phyloP scores from a whole-genome alignment of 768 basidiomycete species.

The Dioszegia crocea region DNA sequence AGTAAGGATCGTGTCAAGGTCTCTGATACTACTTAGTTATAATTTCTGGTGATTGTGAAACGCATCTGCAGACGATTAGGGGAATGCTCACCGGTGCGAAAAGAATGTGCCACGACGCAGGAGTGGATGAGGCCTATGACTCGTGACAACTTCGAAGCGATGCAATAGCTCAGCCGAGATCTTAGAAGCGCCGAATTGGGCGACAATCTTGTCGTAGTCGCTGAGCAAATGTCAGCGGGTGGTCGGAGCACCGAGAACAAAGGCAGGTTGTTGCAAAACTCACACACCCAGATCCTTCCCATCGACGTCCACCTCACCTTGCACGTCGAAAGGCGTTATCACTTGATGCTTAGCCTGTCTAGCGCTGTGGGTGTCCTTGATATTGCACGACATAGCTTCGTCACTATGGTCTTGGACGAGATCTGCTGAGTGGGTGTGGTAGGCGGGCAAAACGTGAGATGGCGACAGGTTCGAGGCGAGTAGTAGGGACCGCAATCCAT shows the following conservation, averaged over 20 bases:
- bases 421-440: too few species aligned
- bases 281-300: conserved; percentile 65
- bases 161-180: conserved; percentile 72
- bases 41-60: conserved; percentile 7
- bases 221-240: conserved; percentile 56
- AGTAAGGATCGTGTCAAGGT: conserved; percentile 87
- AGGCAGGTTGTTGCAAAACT: too few species aligned
- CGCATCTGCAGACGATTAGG: neutral
- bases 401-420: too few species aligned
- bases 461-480: too few species aligned
- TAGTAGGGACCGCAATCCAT: too few species aligned
- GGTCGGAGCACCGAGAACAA: too few species aligned
- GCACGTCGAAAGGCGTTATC: conserved; percentile 98
- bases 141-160: conserved; percentile 87
- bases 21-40: too few species aligned
- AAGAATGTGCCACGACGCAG: conserved; percentile 93
- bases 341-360: too few species aligned
- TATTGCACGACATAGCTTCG: too few species aligned
- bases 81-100: conserved; percentile 76
- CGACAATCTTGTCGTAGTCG: conserved; percentile 92
- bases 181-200: conserved; percentile 85
- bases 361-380: too few species aligned
- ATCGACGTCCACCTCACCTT: conserved; percentile 79
- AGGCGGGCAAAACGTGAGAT: too few species aligned
- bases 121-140: conserved; percentile 78